Conservation (phyloP, 2,329 filamentous ascomycete species). For the Colletotrichum gloeosporioides region DNA sequence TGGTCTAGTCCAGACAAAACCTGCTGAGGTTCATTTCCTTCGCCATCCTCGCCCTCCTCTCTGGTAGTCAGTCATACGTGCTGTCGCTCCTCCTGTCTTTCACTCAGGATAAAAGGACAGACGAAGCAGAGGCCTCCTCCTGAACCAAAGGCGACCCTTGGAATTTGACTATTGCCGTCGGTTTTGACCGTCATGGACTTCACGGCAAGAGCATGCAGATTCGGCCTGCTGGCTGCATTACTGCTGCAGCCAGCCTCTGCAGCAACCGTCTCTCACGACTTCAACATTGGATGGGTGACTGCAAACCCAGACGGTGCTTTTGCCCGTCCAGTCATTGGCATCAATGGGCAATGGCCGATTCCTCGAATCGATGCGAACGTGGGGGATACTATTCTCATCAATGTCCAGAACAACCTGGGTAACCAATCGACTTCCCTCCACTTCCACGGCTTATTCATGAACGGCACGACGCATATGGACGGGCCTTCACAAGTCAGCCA, state of each 20-base stretch:
- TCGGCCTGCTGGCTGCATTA: constrained; percentile 2
- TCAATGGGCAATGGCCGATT: constrained; percentile 79
- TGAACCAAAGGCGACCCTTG: not conserved
- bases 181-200: not conserved
- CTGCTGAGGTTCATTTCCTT: not conserved
- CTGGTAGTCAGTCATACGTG: not conserved
- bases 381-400: constrained; percentile 66
- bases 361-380: constrained; percentile 68
- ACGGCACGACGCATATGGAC: constrained; percentile 73
- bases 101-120: not conserved
- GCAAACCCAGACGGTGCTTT: constrained; percentile 74
- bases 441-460: constrained; percentile 76
- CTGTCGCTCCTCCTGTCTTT: not conserved
- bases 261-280: constrained; percentile 62
- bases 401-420: constrained; percentile 63
- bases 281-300: constrained; percentile 73
- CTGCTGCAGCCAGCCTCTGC: constrained; percentile 27
- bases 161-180: not conserved
- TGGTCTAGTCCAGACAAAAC: not conserved
- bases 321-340: constrained; percentile 72
- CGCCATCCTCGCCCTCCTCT: not conserved
- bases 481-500: constrained; percentile 71
- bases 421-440: constrained; percentile 69
- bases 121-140: not conserved
- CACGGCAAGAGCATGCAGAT: not conserved